These are phyloP conservation scores for Taiwanofungus camphoratus DNA, from an alignment of 1,284 basidiomycete species.

Conservation along the genomic window DNA sequence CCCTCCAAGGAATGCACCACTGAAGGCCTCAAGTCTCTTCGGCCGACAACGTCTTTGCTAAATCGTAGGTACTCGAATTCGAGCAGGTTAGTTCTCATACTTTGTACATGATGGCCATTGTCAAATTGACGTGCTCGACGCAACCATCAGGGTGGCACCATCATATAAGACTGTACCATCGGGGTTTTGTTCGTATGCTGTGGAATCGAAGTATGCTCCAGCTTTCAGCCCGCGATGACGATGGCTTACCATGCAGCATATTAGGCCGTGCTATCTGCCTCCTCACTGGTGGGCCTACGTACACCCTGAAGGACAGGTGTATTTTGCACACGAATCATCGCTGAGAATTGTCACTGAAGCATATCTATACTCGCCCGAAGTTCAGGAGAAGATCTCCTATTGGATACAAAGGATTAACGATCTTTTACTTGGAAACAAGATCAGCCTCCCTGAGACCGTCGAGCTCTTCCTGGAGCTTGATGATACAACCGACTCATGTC, in stretches of 20 bases:
- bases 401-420: constrained; percentile 13
- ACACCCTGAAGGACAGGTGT: constrained; percentile 27
- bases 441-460: constrained; percentile 13
- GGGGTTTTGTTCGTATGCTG: constrained; percentile 13
- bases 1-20: no score
- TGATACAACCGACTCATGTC: constrained; percentile 13
- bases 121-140: neutral
- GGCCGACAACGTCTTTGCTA: neutral
- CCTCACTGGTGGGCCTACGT: constrained; percentile 15
- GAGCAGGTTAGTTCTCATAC: neutral
- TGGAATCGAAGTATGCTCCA: constrained; percentile 15
- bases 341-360: constrained; percentile 22
- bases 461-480: constrained; percentile 24
- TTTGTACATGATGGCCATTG: no score
- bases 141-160: constrained; percentile 10
- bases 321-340: constrained; percentile 15
- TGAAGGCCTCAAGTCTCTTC: neutral
- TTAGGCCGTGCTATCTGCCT: constrained; percentile 22
- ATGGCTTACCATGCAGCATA: neutral
- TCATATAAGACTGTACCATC: constrained; percentile 10
- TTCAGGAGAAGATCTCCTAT: constrained; percentile 13
- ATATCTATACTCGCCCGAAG: constrained; percentile 12
- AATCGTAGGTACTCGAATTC: neutral
- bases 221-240: neutral
- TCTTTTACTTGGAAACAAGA: constrained; percentile 6